Base-by-base conservation (phyloP, 768 basidiomycete genomes). In the Tubosaeta sp. region DNA sequence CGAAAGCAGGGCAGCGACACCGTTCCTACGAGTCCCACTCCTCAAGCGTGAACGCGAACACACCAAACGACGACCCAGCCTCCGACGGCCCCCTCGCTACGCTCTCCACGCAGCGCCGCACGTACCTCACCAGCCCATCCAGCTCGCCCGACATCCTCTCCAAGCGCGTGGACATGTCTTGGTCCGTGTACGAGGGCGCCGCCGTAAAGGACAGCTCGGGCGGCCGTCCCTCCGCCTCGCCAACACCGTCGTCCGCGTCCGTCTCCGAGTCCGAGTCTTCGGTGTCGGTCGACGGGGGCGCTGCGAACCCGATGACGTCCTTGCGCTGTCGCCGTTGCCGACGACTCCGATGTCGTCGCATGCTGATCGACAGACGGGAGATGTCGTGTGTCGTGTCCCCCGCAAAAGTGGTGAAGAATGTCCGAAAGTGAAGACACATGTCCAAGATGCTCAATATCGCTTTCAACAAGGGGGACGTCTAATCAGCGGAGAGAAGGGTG, bases 1-100 rank as follows among this genome's bases (percentile, higher is more conserved):
- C 10, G 29, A 8, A 31, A 31, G 9, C 32, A 12, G 32, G 11
- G 32, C 32, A 33, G 32, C 10, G 9, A 5, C 9, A 33, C 12
- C 32, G 32, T 1, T 22, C 6, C 55, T 47, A 68, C 16, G 52
- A 69, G 67, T 88, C 87, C 88, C 88, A 91, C 63, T 89, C 88
- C 48, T 91, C 86, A 53, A 92, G 71, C 38, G 80, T 74, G 65
- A 92, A 91, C 10, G 87, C 85, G 46, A 91, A 71, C 31, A 88
- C 76, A 1, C 81, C 84, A 63, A 88, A 91, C 1, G 83, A 73
- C 27, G 82, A 66, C 12, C 84, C 81, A 26, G 76, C 80, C 47
- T 84, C 83, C 16, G 76, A 75, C n/a, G 72, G 65, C 1, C 84
- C 82, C 37, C 79, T 79, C 12, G 84, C 84, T 22, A 90, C 70